phyloP scores from a whole-genome alignment of 345 rosid species.

The Turritis glabra region DNA sequence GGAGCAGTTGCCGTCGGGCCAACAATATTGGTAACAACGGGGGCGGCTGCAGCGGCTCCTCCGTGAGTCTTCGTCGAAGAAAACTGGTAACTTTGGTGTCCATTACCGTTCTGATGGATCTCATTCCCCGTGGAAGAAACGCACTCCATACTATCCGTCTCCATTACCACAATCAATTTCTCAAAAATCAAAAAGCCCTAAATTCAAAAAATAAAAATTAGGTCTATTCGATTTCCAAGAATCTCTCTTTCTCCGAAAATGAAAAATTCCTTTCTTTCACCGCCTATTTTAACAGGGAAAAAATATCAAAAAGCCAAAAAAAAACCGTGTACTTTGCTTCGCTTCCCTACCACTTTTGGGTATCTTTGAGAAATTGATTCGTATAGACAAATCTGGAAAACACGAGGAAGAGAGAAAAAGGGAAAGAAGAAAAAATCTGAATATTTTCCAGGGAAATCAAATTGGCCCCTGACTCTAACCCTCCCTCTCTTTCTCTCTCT shows the following conservation, averaged over 20 bases:
- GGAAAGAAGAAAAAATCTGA: constrained; percentile 11
- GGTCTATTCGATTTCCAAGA: neutral
- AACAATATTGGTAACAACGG: constrained; percentile 42
- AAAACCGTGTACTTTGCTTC: constrained; percentile 41
- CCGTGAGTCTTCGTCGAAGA: constrained; percentile 59
- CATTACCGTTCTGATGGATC: constrained; percentile 52
- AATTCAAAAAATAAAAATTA: constrained; percentile 18
- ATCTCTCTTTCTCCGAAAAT: constrained; percentile 7
- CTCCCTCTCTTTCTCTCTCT: constrained; percentile 12
- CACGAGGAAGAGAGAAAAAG: constrained; percentile 20
- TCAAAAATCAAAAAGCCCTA: constrained; percentile 12
- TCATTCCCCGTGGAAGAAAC: constrained; percentile 71
- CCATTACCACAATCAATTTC: constrained; percentile 48
- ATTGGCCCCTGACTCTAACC: constrained; percentile 27
- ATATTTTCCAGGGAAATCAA: constrained; percentile 35
- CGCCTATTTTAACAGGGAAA: constrained; percentile 17
- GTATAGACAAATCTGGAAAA: constrained; percentile 27
- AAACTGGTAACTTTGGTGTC: constrained; percentile 44
- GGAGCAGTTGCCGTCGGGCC: constrained; percentile 69
- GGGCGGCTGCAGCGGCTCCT: constrained; percentile 31
- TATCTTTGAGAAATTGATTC: constrained; percentile 31
- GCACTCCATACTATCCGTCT: constrained; percentile 76
- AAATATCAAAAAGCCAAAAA: neutral
- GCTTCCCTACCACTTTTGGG: constrained; percentile 37
- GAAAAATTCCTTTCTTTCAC: constrained; percentile 28